Evolutionary conservation across 495 filamentous ascomycete genomes (phyloP), one percentile per base, ranked within the genome.

Genomic region (Stereocaulon alpinum): DNA sequence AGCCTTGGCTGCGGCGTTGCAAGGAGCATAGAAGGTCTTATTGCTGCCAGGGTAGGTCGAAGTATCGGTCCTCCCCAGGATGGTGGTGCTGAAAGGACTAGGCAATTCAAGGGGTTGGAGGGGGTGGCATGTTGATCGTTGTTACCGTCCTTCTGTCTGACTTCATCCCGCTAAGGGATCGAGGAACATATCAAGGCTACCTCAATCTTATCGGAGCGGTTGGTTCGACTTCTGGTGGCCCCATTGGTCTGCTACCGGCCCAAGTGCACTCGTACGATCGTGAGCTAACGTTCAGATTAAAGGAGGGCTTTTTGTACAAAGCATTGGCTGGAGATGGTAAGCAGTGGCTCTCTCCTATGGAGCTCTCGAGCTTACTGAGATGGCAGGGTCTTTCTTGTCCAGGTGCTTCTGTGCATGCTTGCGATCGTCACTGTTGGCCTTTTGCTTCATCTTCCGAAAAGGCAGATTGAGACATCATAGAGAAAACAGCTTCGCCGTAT

Each of bases 271-370:
- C 5, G 6, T 12, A 17, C n/a, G 43, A 37, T 7, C 9, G 3
- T 37, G 45, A 9, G 55, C 54, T 56, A 11, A 57, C 18, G 27
- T 17, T 7, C 32, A n/a, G 15, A 44, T 20, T 41, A 22, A 47
- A 61, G 60, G 60, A n/a, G 60, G 60, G 0, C 27, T 61, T 1
- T 61, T 61, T 30, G 44, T 34, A 49, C 60, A 61, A 51, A 57
- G 32, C 22, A 45, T 61, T 51, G 60, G 60, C n/a, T 61, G 60
- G 60, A 61, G 60, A 57, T 61, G 60, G 59, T 61, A 22, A 56
- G 59, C n/a, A 50, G 56, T 24, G 2, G 1, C 10, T 15, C 40
- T 32, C 10, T n/a, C 32, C 29, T 15, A 29, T 32, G 60, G 50
- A 61, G 0, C 42, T 30, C 51, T 24, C 14, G 17, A 34, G 24